These are phyloP conservation scores for Hemileia vastatrix DNA, from an alignment of 1,284 basidiomycete genomes.

Conservation along the genomic window DNA sequence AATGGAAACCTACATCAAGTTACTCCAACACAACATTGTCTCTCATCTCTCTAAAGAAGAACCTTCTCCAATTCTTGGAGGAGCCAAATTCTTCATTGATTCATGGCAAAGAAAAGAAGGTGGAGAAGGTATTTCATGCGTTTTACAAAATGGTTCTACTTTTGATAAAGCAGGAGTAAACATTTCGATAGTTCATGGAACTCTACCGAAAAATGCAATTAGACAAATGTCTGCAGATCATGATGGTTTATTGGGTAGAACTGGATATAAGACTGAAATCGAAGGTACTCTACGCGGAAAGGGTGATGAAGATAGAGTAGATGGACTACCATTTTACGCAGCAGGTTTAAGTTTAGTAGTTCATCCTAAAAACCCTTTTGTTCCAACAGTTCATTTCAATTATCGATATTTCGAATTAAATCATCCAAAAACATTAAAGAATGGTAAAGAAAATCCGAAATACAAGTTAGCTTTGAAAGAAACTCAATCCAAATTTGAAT, in stretches of 20 bases:
- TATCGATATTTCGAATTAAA: conserved; percentile 84
- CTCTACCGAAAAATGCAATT: conserved; percentile 75
- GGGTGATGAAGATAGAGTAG: conserved; percentile 29
- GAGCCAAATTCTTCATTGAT: conserved; percentile 68
- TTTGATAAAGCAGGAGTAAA: conserved; percentile 97
- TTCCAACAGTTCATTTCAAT: conserved; percentile 70
- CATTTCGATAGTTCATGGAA: conserved; percentile 82
- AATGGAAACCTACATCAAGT: conserved; percentile 67
- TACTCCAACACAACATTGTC: conserved; percentile 75
- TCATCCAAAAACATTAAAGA: too few species aligned
- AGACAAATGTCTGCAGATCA: conserved; percentile 64
- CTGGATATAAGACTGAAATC: conserved; percentile 36
- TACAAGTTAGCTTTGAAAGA: conserved; percentile 27
- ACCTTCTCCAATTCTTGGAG: conserved; percentile 45
- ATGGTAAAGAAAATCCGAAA: too few species aligned
- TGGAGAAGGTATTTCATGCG: conserved; percentile 77
- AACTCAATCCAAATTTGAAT: conserved; percentile 27
- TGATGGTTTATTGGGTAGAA: conserved; percentile 33
- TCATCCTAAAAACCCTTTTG: conserved; percentile 76
- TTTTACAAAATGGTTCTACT: conserved; percentile 62
- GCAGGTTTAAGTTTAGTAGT: conserved; percentile 84
- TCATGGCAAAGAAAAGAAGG: conserved; percentile 74
- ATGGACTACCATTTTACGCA: conserved; percentile 78
- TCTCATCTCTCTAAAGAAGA: conserved; percentile 69
- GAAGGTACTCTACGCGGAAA: conserved; percentile 49